These are phyloP conservation scores for Flaveria brownii DNA, from an alignment of 129 eudicot species.

Conservation along the genomic window DNA sequence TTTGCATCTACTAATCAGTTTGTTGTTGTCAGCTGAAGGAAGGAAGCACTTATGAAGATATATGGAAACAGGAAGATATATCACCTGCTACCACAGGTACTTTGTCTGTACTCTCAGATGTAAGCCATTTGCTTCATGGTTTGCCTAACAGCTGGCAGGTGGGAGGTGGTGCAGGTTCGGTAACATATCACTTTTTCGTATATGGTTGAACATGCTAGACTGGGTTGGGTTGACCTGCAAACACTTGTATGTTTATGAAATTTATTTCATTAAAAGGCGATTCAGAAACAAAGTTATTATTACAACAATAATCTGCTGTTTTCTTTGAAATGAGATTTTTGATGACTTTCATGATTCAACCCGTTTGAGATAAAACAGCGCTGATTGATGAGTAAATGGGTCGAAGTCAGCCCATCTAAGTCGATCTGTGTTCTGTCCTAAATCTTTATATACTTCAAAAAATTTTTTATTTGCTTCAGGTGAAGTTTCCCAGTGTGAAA, in stretches of 20 bases:
- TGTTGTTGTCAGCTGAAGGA: conserved; percentile 51
- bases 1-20: conserved; percentile 27
- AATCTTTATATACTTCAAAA: not conserved
- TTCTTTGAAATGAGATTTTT: not conserved
- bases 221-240: not conserved
- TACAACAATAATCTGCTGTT: not conserved
- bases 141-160: not conserved
- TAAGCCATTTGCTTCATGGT: not conserved
- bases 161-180: not conserved
- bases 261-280: not conserved
- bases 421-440: not conserved
- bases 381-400: not conserved
- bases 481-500: conserved; percentile 25
- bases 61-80: conserved; percentile 54
- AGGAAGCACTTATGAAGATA: conserved; percentile 46
- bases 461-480: conserved; percentile 26
- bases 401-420: not conserved
- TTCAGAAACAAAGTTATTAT: not conserved
- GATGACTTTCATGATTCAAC: not conserved
- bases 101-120: conserved; percentile 11
- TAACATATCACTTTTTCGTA: not conserved
- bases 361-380: not conserved
- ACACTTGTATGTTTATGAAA: not conserved
- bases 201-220: not conserved
- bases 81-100: conserved; percentile 50